Percentiles rank a stretch among this genome's conserved stretches.
Conservation (phyloP, 2,329 filamentous ascomycete species). For the Trichoderma citrinoviride region DNA sequence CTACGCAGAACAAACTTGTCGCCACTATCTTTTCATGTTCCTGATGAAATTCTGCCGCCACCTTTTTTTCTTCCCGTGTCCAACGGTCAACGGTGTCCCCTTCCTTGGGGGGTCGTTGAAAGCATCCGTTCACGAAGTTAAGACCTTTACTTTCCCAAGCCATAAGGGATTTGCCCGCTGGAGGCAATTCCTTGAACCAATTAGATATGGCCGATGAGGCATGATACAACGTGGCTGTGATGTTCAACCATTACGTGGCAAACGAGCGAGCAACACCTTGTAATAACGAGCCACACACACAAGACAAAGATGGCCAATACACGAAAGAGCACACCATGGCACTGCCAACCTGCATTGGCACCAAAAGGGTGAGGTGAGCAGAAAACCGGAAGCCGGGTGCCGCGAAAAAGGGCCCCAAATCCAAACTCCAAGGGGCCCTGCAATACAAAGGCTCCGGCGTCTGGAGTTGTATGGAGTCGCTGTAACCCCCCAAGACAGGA, state of each 20-base stretch:
- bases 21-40: no score
- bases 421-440: neutral
- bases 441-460: neutral
- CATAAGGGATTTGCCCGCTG: no score
- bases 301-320: neutral
- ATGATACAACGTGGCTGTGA: neutral
- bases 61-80: no score
- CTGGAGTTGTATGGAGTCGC: neutral
- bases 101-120: no score
- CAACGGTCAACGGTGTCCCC: no score
- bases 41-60: no score
- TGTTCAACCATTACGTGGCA: neutral
- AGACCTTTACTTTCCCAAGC: no score
- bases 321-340: neutral
- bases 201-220: no score
- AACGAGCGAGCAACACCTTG: neutral
- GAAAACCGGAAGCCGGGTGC: neutral
- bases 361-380: neutral
- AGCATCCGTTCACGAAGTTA: no score
- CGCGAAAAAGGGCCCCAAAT: neutral
- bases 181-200: no score
- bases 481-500: neutral
- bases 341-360: no score
- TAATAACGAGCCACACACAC: neutral
- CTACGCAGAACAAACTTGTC: no score